Evolutionary conservation across 2,329 filamentous ascomycete species (phyloP), one percentile per base, ranked within the genome.

Genomic region (Camptophora hylomeconis): DNA sequence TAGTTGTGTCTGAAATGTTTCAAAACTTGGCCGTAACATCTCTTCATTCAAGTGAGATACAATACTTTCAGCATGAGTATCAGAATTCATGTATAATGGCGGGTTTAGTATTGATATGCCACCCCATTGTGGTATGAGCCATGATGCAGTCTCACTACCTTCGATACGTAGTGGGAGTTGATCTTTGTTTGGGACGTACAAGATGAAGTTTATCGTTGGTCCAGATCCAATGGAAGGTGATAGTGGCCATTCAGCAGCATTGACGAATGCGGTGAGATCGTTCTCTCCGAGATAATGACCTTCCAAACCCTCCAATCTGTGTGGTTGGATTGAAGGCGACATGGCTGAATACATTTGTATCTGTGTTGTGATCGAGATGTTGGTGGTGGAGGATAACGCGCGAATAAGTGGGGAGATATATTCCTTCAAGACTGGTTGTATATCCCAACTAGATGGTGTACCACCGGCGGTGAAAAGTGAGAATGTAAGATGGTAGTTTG

Each of bases 111-210:
- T 76, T 30, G 70, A 65, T 2, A 81, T 72, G 6, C 76, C 75
- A 20, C 89, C 89, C 89, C 89, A 98, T 58, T 98, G 89, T 0
- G 89, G 89, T 24, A 98, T 79, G 40, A 94, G 67, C 87, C 87
- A 95, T 37, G 83, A 84, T 7, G 75, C 83, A 5, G 63, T 69
- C 18, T 60, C 58, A 38, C 61, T 71, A 27, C 69, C 70, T 32
- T 68, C 65, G 24, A 79, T 63, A 5, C 69, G 42, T 18, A 79
- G 56, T 8, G 74, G 75, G 3, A 65, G 66, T 36, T 73, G 65
- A 5, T 57, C 57, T 34, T 79, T 71, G 33, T 81, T 74, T 5
- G 86, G 83, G 5, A 92, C 74, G 47, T 89, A 98, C 16, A 95
- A 67, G 32, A 95, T 75, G 50, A 98, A 95, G 56, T 98, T 95